These are phyloP conservation scores for Eutrema japonicum DNA, from an alignment of 345 rosid genomes.

Conservation along the genomic window DNA sequence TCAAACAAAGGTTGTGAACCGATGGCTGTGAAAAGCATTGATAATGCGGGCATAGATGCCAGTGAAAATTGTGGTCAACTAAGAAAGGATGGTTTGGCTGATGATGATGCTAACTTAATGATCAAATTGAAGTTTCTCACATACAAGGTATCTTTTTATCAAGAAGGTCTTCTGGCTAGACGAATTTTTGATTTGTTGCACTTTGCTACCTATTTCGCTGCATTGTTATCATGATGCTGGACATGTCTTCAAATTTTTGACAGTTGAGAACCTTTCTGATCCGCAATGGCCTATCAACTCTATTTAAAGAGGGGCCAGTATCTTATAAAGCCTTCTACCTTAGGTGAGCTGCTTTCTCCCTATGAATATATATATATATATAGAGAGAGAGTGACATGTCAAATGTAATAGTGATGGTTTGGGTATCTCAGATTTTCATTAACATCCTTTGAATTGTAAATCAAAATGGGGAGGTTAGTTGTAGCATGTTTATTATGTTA, in stretches of 20 bases:
- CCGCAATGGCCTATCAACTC: constrained; percentile 85
- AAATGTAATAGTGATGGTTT: constrained; percentile 20
- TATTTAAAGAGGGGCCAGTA: constrained; percentile 86
- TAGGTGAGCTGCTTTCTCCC: constrained; percentile 51
- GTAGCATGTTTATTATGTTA: constrained; percentile 14
- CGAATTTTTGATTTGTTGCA: constrained; percentile 16
- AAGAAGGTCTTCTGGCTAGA: constrained; percentile 14
- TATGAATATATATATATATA: constrained; percentile 14
- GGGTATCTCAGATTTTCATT: constrained; percentile 15
- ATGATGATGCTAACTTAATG: constrained; percentile 91
- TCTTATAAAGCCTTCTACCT: constrained; percentile 80
- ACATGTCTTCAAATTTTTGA: constrained; percentile 17
- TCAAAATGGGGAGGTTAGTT: constrained; percentile 14
- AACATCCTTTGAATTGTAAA: constrained; percentile 21
- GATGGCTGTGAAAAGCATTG: constrained; percentile 52
- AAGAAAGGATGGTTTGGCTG: constrained; percentile 63
- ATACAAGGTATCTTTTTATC: constrained; percentile 65
- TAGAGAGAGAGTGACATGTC: constrained; percentile 5
- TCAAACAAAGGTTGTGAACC: constrained; percentile 64
- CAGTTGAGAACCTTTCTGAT: constrained; percentile 97
- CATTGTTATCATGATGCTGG: constrained; percentile 28
- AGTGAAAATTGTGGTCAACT: constrained; percentile 49
- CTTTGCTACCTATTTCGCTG: constrained; percentile 22
- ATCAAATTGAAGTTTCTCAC: constrained; percentile 92
- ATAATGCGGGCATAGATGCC: constrained; percentile 44